Base-by-base conservation (phyloP, 306 rosid genomes). In the Cajanus cajan region DNA sequence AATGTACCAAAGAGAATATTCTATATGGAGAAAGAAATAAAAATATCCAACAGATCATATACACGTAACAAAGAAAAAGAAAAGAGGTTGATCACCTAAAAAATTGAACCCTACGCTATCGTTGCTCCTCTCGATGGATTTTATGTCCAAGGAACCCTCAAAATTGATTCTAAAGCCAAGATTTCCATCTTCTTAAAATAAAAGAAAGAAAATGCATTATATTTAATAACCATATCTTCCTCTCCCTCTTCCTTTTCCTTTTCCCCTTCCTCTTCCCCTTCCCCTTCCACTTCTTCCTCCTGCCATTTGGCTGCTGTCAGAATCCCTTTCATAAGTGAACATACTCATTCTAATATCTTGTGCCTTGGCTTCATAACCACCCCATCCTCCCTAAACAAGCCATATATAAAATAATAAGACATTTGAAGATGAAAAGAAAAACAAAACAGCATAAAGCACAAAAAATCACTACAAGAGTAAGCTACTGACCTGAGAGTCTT, bases 311-410 rank as follows among this genome's bases (percentile, higher is more conserved):
- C 65, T 79, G 68, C 79, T 57, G 8, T 72, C 83, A 3, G 79
- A 63, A 62, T 91, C 87, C 78, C 87, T 92, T 62, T 82, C 77
- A 54, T 71, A 95, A 71, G 77, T 82, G 82, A 95, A 95, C 97
- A 95, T 90, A 80, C 89, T 95, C 89, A 94, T 83, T 82, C 87
- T 89, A 54, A 92, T 83, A 68, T 88, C 79, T 13, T 89, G 92
- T 4, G 93, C 95, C 33, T 73, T 76, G 33, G 80, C 55, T 6
- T 54, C 90, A 5, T 62, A 80, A 59, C 83, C 63, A 71, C 80
- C 88, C 55, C 58, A 55, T 41, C 47, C 85, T 59, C 70, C 90
- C 98, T 91, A 84, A 76, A 72, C 74, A 82, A 81, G 43, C 71
- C 52, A 67, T 73, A 80, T 54, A 76, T 45, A 68, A 39, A 12